Conservation (phyloP, 169 alveolate genomes). For the Eimeria tenella region DNA sequence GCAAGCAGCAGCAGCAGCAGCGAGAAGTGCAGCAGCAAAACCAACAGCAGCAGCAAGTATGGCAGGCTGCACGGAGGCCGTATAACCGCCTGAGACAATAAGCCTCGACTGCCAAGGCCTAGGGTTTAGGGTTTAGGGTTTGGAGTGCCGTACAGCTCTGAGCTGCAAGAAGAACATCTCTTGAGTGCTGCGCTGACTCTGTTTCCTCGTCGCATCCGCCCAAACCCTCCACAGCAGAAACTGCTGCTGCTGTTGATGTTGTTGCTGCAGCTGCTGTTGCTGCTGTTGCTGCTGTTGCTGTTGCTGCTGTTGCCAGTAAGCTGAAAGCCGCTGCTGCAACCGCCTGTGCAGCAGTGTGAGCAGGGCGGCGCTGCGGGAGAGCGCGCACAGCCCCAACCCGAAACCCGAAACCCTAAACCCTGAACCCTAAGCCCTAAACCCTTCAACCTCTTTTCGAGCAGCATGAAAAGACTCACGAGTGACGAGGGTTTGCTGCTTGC, state of each 20-base stretch:
- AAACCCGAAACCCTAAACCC: neutral
- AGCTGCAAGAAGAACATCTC: conserved; percentile 1
- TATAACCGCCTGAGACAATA: too few relatives aligned
- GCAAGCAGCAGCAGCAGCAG: conserved; percentile 4
- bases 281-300: neutral
- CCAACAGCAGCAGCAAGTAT: neutral
- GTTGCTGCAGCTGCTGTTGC: neutral
- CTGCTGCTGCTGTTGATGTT: conserved; percentile 1
- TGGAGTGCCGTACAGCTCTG: neutral
- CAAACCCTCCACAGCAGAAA: conserved; percentile 8
- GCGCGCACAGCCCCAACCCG: neutral
- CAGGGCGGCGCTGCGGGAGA: neutral
- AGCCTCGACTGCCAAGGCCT: too few relatives aligned
- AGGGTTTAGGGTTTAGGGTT: neutral
- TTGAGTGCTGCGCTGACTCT: neutral
- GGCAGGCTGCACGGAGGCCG: too few relatives aligned
- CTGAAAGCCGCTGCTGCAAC: conserved; percentile 5
- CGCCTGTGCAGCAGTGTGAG: conserved; percentile 17
- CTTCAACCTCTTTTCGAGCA: neutral
- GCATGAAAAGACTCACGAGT: neutral
- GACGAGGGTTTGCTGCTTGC: neutral
- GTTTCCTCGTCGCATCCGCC: neutral
- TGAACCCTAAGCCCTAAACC: neutral
- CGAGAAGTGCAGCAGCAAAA: neutral
- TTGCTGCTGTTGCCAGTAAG: conserved; percentile 12